A percentile compares a stretch with the other conserved stretches of the same genome.
Conservation (phyloP, 176 grass and related monocot species). For the Bromus sterilis region DNA sequence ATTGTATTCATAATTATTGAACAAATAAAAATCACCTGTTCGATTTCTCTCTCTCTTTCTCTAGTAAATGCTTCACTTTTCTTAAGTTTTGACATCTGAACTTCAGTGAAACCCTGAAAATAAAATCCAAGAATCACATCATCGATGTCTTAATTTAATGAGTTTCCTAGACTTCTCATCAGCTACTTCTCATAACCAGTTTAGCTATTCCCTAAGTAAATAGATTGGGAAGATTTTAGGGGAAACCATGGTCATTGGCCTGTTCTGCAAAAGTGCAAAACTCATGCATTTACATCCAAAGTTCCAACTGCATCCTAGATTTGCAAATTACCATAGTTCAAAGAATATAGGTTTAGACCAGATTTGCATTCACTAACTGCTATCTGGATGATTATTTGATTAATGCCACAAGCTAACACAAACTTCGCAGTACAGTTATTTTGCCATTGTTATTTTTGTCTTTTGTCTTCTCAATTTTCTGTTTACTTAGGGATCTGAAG, state of each 20-base stretch:
- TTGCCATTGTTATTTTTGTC: not conserved
- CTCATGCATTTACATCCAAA: not conserved
- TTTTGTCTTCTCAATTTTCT: not conserved
- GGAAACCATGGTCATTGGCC: not conserved
- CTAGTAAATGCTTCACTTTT: conserved; percentile 90
- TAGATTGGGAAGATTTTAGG: not conserved
- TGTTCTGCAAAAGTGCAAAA: not conserved
- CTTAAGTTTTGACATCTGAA: conserved; percentile 90
- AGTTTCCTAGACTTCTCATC: not conserved
- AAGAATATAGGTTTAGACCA: not conserved
- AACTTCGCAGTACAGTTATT: not conserved
- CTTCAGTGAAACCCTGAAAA: conserved; percentile 83
- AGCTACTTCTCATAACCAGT: not conserved
- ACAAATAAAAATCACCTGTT: conserved; percentile 49
- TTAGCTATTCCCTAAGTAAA: not conserved
- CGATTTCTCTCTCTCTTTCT: conserved; percentile 95
- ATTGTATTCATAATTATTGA: not conserved
- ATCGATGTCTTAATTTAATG: not conserved
- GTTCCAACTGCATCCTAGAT: not conserved
- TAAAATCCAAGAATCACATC: conserved; percentile 10
- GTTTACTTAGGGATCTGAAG: not conserved
- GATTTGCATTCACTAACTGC: not conserved
- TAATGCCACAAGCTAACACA: not conserved
- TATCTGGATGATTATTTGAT: not conserved
- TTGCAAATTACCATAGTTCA: not conserved